Conservation (phyloP, 495 filamentous ascomycete species). For the Alectoria sarmentosa region DNA sequence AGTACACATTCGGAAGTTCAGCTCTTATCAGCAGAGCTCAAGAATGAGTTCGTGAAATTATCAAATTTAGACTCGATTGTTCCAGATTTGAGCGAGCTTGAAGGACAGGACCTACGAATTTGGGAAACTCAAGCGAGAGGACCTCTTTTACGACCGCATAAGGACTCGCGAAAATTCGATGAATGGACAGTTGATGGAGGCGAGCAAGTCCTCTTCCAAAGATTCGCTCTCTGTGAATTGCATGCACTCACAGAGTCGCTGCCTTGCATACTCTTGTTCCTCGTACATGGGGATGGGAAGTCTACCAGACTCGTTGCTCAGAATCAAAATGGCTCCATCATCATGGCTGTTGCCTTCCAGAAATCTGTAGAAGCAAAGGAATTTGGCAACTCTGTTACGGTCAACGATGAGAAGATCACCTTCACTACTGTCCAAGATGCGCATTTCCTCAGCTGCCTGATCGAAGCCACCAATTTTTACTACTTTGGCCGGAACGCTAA, state of each 20-base stretch:
- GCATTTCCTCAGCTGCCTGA: background rate
- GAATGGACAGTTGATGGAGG: constrained; percentile 15
- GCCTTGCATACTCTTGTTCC: constrained; percentile 20
- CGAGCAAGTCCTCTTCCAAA: constrained; percentile 24
- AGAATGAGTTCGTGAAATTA: constrained; percentile 7
- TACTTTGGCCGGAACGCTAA: background rate
- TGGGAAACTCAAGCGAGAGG: constrained; percentile 26
- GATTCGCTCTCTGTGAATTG: constrained; percentile 11
- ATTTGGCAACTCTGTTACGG: background rate
- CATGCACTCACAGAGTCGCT: constrained; percentile 1
- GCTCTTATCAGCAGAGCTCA: constrained; percentile 9
- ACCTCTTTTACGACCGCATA: constrained; percentile 14
- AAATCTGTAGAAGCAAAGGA: background rate
- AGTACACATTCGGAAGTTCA: constrained; percentile 10
- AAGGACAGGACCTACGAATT: constrained; percentile 23
- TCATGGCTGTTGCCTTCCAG: background rate
- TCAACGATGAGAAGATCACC: constrained; percentile 9
- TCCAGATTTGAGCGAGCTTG: constrained; percentile 20
- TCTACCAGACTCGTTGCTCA: constrained; percentile 15
- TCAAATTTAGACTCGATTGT: constrained; percentile 8
- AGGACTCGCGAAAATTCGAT: background rate
- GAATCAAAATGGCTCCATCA: constrained; percentile 1
- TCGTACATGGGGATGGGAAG: constrained; percentile 9
- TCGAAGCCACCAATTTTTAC: constrained; percentile 12
- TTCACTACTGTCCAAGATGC: background rate